Conservation (phyloP, 441 rosid species). For the Syzygium syzygioides region DNA sequence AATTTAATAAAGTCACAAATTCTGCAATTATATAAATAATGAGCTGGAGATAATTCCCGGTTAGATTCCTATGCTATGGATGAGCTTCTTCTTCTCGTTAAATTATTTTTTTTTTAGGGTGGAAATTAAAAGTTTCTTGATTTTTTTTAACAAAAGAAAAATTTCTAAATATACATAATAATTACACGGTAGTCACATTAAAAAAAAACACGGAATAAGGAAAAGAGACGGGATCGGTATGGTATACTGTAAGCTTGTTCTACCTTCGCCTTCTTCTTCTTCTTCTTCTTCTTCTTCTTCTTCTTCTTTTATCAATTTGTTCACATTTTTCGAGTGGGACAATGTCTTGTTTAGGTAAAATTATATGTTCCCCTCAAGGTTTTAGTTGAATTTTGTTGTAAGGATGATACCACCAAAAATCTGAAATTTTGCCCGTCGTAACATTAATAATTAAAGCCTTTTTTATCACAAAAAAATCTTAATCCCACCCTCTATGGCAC, state of each 20-base stretch:
- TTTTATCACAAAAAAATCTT: no score
- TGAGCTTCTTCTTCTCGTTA: not conserved
- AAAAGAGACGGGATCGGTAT: rapidly evolving
- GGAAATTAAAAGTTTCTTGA: not conserved
- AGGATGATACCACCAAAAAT: no score
- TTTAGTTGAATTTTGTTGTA: no score
- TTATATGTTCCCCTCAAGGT: no score
- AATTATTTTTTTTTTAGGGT: not conserved
- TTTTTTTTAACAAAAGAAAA: rapidly evolving
- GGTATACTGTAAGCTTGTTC: not conserved
- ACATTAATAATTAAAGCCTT: no score
- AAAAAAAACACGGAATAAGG: no score
- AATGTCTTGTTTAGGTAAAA: no score
- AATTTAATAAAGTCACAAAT: not conserved
- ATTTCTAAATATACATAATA: not conserved
- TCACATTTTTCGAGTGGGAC: no score
- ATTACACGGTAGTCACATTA: rapidly evolving
- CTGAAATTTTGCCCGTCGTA: no score
- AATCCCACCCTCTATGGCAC: no score
- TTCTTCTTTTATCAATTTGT: not conserved
- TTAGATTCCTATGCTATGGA: no score
- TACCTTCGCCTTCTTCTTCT: not conserved
- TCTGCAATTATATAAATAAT: not conserved
- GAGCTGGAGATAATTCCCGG: rapidly evolving
- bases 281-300: rapidly evolving